phyloP scores from a whole-genome alignment of 2,329 filamentous ascomycete species.

The Rutstroemia sydowiana region DNA sequence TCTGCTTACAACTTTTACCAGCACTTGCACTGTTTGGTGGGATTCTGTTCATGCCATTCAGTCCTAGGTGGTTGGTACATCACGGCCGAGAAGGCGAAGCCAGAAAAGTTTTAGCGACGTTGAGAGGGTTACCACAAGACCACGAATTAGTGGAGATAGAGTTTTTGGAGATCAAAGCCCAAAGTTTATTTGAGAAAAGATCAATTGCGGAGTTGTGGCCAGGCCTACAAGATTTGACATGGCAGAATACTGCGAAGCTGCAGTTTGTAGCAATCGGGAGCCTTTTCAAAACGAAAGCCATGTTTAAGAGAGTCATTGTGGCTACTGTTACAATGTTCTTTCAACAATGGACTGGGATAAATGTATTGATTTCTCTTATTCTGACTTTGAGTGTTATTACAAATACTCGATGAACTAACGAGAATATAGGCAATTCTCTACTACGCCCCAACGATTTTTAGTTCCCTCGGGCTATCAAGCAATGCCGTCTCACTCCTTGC shows the following conservation, averaged over 20 bases:
- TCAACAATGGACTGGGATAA: constrained; percentile 43
- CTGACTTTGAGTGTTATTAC: background rate
- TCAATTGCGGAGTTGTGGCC: constrained; percentile 62
- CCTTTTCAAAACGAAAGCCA: constrained; percentile 56
- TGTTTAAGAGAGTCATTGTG: constrained; percentile 59
- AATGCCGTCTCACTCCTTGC: constrained; percentile 52
- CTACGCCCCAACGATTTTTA: constrained; percentile 44
- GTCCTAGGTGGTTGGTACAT: constrained; percentile 67
- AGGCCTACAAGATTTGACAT: constrained; percentile 50
- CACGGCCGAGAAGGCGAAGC: constrained; percentile 64
- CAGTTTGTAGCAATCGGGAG: constrained; percentile 61
- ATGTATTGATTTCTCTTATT: constrained; percentile 25
- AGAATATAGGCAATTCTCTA: constrained; percentile 21
- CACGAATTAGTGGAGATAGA: constrained; percentile 67
- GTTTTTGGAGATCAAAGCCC: constrained; percentile 76
- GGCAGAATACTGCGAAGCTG: constrained; percentile 58
- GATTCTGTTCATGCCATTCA: constrained; percentile 76
- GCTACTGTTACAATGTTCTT: constrained; percentile 58
- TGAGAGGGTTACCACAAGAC: constrained; percentile 54
- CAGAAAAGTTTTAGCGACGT: constrained; percentile 50
- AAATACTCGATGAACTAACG: too few species aligned
- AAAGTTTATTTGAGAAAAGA: constrained; percentile 70
- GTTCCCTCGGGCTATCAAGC: constrained; percentile 36
- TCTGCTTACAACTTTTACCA: constrained; percentile 63
- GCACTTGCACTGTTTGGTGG: constrained; percentile 59